These are phyloP conservation scores for Phialophora chinensis DNA, from an alignment of 2,329 filamentous ascomycete genomes.

Conservation along the genomic window DNA sequence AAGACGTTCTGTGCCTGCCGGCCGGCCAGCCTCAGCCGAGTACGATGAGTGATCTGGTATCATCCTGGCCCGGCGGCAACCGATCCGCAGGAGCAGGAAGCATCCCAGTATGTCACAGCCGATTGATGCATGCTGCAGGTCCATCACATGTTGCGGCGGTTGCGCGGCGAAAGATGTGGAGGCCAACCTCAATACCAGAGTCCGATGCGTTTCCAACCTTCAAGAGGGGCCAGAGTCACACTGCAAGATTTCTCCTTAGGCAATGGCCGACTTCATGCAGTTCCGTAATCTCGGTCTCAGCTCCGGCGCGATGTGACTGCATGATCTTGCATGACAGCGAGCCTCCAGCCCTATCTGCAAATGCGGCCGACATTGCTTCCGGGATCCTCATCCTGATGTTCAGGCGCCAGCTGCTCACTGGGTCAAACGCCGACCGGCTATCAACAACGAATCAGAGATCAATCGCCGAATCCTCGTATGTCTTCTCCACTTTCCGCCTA, in stretches of 20 bases:
- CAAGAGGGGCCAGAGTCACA: not conserved
- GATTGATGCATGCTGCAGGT: not conserved
- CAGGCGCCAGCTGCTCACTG: not conserved
- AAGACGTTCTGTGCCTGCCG: not conserved
- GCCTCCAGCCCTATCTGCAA: not conserved
- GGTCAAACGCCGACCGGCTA: conserved; percentile 28
- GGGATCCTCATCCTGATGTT: not conserved
- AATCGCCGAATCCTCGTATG: conserved; percentile 14
- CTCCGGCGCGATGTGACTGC: not conserved
- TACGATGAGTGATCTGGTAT: not conserved
- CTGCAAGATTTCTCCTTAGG: not conserved
- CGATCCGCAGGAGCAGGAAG: not conserved
- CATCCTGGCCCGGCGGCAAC: not conserved
- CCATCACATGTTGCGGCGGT: not conserved
- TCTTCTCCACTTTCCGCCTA: not conserved
- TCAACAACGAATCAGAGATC: conserved; percentile 17
- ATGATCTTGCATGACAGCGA: not conserved
- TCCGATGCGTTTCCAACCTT: not conserved
- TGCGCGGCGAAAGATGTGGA: not conserved
- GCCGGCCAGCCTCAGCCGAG: not conserved
- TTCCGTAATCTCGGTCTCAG: not conserved
- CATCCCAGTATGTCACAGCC: not conserved
- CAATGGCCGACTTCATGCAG: not conserved
- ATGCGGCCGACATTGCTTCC: not conserved
- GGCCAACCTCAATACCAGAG: not conserved